These are phyloP conservation scores for Neobulgaria alba DNA, from an alignment of 2,329 filamentous ascomycete genomes.

Conservation along the genomic window DNA sequence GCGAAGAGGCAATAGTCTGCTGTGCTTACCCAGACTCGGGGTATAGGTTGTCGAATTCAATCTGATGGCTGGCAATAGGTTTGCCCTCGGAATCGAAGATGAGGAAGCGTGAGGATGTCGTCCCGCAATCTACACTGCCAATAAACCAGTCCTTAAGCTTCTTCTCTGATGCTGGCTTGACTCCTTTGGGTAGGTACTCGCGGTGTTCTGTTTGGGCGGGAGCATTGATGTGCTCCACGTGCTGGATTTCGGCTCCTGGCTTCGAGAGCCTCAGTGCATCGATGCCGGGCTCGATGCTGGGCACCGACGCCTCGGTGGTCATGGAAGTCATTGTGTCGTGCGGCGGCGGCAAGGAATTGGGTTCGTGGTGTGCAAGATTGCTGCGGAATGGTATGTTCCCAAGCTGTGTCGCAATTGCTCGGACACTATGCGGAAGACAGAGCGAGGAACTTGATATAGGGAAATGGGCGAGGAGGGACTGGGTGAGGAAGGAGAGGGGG, in stretches of 20 bases:
- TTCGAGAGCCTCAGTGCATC: slow-evolving; percentile 8
- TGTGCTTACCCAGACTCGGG: slow-evolving; percentile 74
- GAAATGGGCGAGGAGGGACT: background rate
- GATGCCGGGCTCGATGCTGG: slow-evolving; percentile 6
- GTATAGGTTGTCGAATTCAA: slow-evolving; percentile 79
- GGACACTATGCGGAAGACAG: background rate
- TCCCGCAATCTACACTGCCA: slow-evolving; percentile 85
- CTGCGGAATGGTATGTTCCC: background rate
- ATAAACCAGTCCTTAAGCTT: slow-evolving; percentile 54
- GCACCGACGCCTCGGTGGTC: slow-evolving; percentile 9
- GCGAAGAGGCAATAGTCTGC: background rate
- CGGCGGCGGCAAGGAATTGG: slow-evolving; percentile 1
- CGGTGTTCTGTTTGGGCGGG: slow-evolving; percentile 7
- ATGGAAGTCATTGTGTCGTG: slow-evolving; percentile 18
- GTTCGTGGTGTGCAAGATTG: background rate
- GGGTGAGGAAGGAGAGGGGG: background rate
- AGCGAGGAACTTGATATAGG: background rate
- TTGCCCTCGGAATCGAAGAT: slow-evolving; percentile 78
- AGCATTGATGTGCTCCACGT: slow-evolving; percentile 18
- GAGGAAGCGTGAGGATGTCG: slow-evolving; percentile 80
- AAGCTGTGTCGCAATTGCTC: background rate
- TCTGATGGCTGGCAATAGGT: slow-evolving; percentile 74
- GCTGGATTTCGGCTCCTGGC: slow-evolving; percentile 9
- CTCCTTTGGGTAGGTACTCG: slow-evolving; percentile 15
- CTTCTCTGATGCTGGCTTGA: slow-evolving; percentile 17